A percentile compares a stretch with the other conserved stretches of the same genome.
phyloP scores from a whole-genome alignment of 108 stramenopile species.

The Fragilariopsis cylindrus region DNA sequence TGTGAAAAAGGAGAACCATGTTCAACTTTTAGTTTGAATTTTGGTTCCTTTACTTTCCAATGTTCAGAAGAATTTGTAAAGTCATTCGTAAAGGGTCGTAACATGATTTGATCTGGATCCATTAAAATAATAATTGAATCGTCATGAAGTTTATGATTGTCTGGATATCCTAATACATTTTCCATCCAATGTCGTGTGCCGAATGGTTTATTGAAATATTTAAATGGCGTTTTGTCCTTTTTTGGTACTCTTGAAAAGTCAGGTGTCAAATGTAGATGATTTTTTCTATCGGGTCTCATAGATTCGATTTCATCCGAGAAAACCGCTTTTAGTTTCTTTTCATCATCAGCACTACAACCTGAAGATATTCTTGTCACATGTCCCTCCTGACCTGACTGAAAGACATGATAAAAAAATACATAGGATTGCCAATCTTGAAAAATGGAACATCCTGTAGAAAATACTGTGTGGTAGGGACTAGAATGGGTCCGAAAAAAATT shows the following conservation, averaged over 20 bases:
- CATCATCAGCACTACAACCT: slow-evolving; percentile 35
- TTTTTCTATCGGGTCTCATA: slow-evolving; percentile 52
- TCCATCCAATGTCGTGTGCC: slow-evolving; percentile 85
- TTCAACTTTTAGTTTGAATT: slow-evolving; percentile 47
- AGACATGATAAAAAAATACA: slow-evolving; percentile 80
- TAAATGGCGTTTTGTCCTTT: slow-evolving; percentile 30
- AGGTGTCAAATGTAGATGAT: slow-evolving; percentile 81
- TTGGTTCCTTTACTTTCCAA: slow-evolving; percentile 33
- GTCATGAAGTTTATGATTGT: slow-evolving; percentile 49
- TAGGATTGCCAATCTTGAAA: slow-evolving; percentile 96
- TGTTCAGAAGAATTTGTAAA: slow-evolving; percentile 64
- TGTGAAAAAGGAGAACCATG: slow-evolving; percentile 93
- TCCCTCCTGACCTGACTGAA: slow-evolving; percentile 76
- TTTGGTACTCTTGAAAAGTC: slow-evolving; percentile 33
- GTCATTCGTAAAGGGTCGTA: slow-evolving; percentile 82
- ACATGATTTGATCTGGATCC: slow-evolving; percentile 83
- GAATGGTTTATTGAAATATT: slow-evolving; percentile 93
- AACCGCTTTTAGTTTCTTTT: slow-evolving; percentile 19
- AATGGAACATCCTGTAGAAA: slow-evolving; percentile 85
- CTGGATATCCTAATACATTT: slow-evolving; percentile 57
- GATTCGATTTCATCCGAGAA: slow-evolving; percentile 37
- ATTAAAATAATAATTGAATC: slow-evolving; percentile 71
- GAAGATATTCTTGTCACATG: slow-evolving; percentile 90
- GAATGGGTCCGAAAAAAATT: slow-evolving; percentile 6
- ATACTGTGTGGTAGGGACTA: slow-evolving; percentile 59